phyloP scores from a whole-genome alignment of 192 early-diverging fungal species.

The Linnemannia elongata region DNA sequence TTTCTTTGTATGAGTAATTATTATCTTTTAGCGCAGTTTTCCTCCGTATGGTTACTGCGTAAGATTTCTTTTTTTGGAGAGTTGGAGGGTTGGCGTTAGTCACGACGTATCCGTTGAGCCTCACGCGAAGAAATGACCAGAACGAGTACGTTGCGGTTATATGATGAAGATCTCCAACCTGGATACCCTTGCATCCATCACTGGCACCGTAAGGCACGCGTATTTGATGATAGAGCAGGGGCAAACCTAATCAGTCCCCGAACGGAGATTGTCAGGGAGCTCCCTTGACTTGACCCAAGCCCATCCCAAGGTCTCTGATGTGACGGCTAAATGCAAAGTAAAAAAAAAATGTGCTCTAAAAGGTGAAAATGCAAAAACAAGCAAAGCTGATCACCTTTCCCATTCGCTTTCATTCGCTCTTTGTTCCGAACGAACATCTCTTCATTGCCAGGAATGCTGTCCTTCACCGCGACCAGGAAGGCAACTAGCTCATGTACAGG shows the following conservation, averaged over 20 bases:
- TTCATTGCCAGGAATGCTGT: constrained; percentile 17
- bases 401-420: background rate
- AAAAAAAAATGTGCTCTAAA: background rate
- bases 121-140: no score
- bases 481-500: background rate
- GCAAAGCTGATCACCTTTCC: background rate
- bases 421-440: background rate
- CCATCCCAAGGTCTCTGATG: background rate
- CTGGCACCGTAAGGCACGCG: no score
- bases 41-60: no score
- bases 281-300: background rate
- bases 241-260: no score
- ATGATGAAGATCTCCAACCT: no score
- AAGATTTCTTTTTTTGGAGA: no score
- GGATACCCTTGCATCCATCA: no score
- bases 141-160: no score
- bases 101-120: no score
- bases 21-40: background rate
- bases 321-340: background rate
- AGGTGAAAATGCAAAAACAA: background rate
- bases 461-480: constrained; percentile 14
- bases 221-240: no score
- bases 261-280: no score
- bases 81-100: no score
- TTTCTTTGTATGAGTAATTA: background rate